Conservation (phyloP, 2,329 filamentous ascomycete species). For the Monilinia aucupariae region DNA sequence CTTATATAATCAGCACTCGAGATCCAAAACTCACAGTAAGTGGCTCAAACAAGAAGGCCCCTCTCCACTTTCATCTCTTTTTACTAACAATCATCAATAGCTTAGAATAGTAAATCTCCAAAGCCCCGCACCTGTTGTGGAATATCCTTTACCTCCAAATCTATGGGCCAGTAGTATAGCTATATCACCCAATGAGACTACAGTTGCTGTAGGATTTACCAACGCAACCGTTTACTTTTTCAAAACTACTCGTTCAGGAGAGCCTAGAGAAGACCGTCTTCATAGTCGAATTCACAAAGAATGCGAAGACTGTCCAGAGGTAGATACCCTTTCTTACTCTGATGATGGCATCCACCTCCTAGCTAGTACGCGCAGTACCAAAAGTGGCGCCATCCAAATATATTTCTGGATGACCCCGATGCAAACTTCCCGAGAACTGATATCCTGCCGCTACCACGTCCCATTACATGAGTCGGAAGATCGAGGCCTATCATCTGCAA, state of each 20-base stretch:
- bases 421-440: constrained; percentile 36
- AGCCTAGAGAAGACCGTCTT: constrained; percentile 38
- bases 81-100: constrained; percentile 25
- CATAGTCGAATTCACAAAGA: constrained; percentile 36
- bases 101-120: constrained; percentile 39
- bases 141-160: constrained; percentile 39
- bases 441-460: constrained; percentile 37
- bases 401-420: constrained; percentile 40
- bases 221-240: constrained; percentile 40
- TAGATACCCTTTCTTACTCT: constrained; percentile 40
- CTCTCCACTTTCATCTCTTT: not conserved
- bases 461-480: constrained; percentile 41
- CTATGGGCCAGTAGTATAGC: constrained; percentile 40
- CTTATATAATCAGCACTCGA: constrained; percentile 40
- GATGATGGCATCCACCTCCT: constrained; percentile 39
- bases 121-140: constrained; percentile 33
- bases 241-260: constrained; percentile 35
- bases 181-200: constrained; percentile 39
- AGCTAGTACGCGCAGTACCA: constrained; percentile 37
- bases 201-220: constrained; percentile 40
- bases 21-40: constrained; percentile 41
- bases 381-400: constrained; percentile 37
- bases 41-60: not conserved
- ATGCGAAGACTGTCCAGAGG: constrained; percentile 37
- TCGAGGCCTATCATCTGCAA: constrained; percentile 37